A percentile compares a stretch with the other conserved stretches of the same genome.
Evolutionary conservation across 371 early-diverging fungal species (phyloP).

Genomic region (Circinella minor): DNA sequence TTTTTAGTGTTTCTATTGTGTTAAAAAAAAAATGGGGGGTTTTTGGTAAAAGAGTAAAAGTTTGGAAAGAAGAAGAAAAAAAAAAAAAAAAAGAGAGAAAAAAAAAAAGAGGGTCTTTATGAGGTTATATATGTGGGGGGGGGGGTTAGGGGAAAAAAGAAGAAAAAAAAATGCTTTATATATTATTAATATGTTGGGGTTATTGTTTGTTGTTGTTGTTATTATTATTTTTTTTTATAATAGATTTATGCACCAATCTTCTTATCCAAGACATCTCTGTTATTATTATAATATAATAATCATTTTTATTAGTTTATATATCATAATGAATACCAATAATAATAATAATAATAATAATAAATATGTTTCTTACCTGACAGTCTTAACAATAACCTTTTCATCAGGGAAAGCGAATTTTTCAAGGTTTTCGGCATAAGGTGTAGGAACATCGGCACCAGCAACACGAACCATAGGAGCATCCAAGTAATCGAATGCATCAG

Average conservation of each 20-base stretch:
- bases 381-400: slow-evolving; percentile 82
- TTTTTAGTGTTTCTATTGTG: not conserved
- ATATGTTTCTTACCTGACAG: slow-evolving; percentile 40
- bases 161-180: not conserved
- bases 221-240: not conserved
- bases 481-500: slow-evolving; percentile 94
- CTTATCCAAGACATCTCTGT: slow-evolving; percentile 25
- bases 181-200: not conserved
- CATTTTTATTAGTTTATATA: not conserved
- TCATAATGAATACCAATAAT: not conserved
- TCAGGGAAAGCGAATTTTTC: slow-evolving; percentile 93
- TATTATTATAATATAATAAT: not conserved
- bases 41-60: not conserved
- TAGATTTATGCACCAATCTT: slow-evolving; percentile 24
- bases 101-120: not conserved
- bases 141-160: not conserved
- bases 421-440: slow-evolving; percentile 97
- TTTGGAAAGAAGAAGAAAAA: not conserved
- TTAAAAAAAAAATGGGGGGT: not conserved
- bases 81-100: not conserved
- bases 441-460: slow-evolving; percentile 98
- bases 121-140: no score
- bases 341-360: not conserved
- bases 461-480: slow-evolving; percentile 97
- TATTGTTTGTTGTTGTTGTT: not conserved